These are phyloP conservation scores for Wickerhamomyces strasburgensis DNA, from an alignment of 805 yeast genomes.

Conservation along the genomic window DNA sequence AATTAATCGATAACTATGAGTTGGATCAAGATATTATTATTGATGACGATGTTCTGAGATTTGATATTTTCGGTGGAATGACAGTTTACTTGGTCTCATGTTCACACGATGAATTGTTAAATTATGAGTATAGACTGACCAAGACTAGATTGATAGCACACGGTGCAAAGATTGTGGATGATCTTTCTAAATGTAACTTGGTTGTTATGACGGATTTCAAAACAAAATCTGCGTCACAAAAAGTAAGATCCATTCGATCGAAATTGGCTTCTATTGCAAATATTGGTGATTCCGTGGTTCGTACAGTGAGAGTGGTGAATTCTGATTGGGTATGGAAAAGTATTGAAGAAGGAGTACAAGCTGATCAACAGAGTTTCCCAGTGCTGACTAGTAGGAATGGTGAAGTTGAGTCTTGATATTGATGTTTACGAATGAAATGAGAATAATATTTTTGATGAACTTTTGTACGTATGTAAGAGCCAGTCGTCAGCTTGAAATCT, in stretches of 20 bases:
- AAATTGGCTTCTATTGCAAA: conserved; percentile 7
- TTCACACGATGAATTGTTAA: conserved; percentile 2
- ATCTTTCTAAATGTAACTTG: conserved; percentile 30
- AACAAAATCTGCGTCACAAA: background rate
- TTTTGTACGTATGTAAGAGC: too few relatives aligned
- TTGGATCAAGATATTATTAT: conserved; percentile 3
- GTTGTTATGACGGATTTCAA: conserved; percentile 32
- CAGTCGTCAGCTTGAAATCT: conserved; percentile 5
- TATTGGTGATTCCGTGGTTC: conserved; percentile 8
- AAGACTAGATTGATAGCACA: conserved; percentile 31
- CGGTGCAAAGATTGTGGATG: conserved; percentile 38
- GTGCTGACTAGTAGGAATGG: conserved; percentile 7
- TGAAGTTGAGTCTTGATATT: background rate
- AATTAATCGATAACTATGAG: conserved; percentile 12
- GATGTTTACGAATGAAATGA: background rate
- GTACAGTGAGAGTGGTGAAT: conserved; percentile 31
- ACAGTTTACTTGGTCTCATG: conserved; percentile 29
- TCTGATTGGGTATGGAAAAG: conserved; percentile 33
- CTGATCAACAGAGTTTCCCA: conserved; percentile 30
- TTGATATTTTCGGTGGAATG: conserved; percentile 33
- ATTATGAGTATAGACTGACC: conserved; percentile 7
- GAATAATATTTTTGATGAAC: too few relatives aligned
- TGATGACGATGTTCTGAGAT: conserved; percentile 7
- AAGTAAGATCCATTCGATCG: conserved; percentile 4
- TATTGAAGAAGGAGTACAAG: conserved; percentile 27